Percentiles rank a stretch among this genome's conserved stretches.
phyloP scores from a whole-genome alignment of 139 green algal species.

The Chlamydomonas asymmetrica region DNA sequence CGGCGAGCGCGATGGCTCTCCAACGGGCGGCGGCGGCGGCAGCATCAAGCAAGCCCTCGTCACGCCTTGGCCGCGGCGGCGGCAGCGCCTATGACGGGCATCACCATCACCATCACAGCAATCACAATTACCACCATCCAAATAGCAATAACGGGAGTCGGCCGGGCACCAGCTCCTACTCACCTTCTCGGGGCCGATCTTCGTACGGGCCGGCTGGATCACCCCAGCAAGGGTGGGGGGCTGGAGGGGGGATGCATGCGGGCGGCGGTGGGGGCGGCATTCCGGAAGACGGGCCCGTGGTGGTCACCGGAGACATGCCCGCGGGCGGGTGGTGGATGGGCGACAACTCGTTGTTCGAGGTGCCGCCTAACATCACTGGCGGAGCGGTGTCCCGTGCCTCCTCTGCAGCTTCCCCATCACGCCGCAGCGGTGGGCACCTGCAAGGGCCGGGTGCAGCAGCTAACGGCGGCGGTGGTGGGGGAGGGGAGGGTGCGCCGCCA shows the following conservation, averaged over 20 bases:
- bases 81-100: too few relatives aligned
- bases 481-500: too few relatives aligned
- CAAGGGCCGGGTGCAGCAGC: background rate
- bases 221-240: background rate
- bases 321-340: slow-evolving; percentile 40
- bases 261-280: too few relatives aligned
- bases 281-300: background rate
- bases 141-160: too few relatives aligned
- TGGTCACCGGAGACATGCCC: slow-evolving; percentile 47
- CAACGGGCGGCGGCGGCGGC: too few relatives aligned
- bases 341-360: slow-evolving; percentile 34
- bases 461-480: background rate
- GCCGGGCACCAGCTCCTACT: too few relatives aligned
- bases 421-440: too few relatives aligned
- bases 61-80: too few relatives aligned
- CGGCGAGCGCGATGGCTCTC: background rate
- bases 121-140: too few relatives aligned
- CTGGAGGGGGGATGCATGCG: too few relatives aligned
- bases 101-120: too few relatives aligned
- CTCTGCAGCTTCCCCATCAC: background rate
- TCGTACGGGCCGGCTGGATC: background rate
- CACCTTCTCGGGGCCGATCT: background rate
- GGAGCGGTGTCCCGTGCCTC: background rate
- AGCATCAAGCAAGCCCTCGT: too few relatives aligned
- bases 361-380: slow-evolving; percentile 19